Percentiles rank a stretch among this genome's conserved stretches.
Conservation (phyloP, 2,329 filamentous ascomycete species). For the Pseudogymnoascus sp. region DNA sequence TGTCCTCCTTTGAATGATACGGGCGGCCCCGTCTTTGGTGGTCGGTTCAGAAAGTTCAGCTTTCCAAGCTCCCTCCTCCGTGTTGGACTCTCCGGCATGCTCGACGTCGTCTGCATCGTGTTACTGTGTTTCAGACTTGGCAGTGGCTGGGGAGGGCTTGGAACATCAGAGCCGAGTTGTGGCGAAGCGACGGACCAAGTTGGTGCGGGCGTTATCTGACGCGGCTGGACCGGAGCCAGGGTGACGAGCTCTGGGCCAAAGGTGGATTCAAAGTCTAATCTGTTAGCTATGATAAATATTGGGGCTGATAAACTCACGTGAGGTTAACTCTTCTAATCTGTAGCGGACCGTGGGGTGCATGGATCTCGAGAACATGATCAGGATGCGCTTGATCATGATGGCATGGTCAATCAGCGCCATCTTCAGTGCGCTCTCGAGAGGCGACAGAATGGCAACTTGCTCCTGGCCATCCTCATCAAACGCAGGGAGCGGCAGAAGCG, state of each 20-base stretch:
- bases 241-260: slow-evolving; percentile 59
- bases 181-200: slow-evolving; percentile 25
- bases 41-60: not conserved
- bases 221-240: slow-evolving; percentile 44
- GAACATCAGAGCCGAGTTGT: slow-evolving; percentile 9
- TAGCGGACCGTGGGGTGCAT: slow-evolving; percentile 49
- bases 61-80: not conserved
- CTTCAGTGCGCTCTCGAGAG: slow-evolving; percentile 69
- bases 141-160: slow-evolving; percentile 14
- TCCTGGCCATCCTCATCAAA: slow-evolving; percentile 36
- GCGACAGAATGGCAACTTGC: slow-evolving; percentile 40
- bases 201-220: slow-evolving; percentile 32
- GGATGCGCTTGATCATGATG: slow-evolving; percentile 73
- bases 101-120: slow-evolving; percentile 14
- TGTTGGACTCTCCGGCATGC: not conserved
- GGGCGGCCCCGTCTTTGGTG: not conserved
- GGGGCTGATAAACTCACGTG: slow-evolving; percentile 43
- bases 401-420: slow-evolving; percentile 85
- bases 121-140: slow-evolving; percentile 20
- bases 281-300: slow-evolving; percentile 13
- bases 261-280: slow-evolving; percentile 49
- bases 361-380: slow-evolving; percentile 56
- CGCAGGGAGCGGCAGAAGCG: slow-evolving; percentile 51
- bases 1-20: not conserved
- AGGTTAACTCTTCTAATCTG: slow-evolving; percentile 51